Conservation (phyloP, 2,329 filamentous ascomycete genomes). For the Huntiella bhutanensis region DNA sequence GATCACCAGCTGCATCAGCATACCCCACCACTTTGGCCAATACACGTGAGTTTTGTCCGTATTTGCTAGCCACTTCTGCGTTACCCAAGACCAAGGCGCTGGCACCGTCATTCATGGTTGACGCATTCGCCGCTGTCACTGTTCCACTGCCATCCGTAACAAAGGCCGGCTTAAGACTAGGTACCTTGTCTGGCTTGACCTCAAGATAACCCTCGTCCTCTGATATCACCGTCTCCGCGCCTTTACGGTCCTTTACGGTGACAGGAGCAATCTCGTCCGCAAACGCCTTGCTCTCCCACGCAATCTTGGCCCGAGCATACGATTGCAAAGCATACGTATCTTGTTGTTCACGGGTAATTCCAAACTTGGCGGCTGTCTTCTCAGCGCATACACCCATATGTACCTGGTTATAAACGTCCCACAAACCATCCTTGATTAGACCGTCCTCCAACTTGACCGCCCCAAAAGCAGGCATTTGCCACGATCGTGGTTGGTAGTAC, state of each 20-base stretch:
- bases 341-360: constrained; percentile 66
- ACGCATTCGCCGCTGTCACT: constrained; percentile 87
- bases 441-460: constrained; percentile 79
- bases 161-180: constrained; percentile 79
- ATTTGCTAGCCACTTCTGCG: constrained; percentile 62
- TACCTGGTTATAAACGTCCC: constrained; percentile 90
- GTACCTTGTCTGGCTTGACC: constrained; percentile 70
- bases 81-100: constrained; percentile 74
- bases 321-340: constrained; percentile 79
- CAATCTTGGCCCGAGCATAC: constrained; percentile 75
- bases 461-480: constrained; percentile 66
- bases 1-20: constrained; percentile 76
- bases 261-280: constrained; percentile 81
- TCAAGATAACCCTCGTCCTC: constrained; percentile 82
- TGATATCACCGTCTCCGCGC: constrained; percentile 51
- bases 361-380: constrained; percentile 75
- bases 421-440: constrained; percentile 81
- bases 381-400: constrained; percentile 98
- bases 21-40: constrained; percentile 72
- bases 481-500: constrained; percentile 74
- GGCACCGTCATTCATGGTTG: constrained; percentile 85
- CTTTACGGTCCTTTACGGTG: constrained; percentile 67
- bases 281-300: constrained; percentile 69
- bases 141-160: constrained; percentile 69
- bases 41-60: constrained; percentile 58